Percentiles rank a stretch among this genome's conserved stretches.
Evolutionary conservation across 345 rosid genomes (phyloP).

Genomic region (Gossypium arboreum): DNA sequence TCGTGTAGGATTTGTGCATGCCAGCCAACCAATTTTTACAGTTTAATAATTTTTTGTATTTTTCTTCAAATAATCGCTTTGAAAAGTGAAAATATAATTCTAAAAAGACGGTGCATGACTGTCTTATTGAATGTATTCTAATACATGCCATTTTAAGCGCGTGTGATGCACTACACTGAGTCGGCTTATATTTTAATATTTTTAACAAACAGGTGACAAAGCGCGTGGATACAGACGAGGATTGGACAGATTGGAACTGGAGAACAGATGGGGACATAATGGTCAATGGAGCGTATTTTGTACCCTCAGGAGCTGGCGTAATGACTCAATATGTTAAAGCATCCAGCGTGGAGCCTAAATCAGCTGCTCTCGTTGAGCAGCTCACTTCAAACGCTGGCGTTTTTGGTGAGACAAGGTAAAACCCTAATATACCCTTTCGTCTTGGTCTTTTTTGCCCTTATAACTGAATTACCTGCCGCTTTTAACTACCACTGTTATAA

Average conservation of each 20-base stretch:
- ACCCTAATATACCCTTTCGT: background rate
- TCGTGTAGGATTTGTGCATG: background rate
- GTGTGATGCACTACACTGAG: background rate
- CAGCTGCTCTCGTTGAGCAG: slow-evolving; percentile 55
- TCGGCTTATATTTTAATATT: background rate
- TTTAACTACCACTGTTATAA: background rate
- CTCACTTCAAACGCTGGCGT: slow-evolving; percentile 84
- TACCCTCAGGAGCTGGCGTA: slow-evolving; percentile 80
- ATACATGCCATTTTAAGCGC: background rate
- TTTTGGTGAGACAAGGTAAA: slow-evolving; percentile 70
- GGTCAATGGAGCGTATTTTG: slow-evolving; percentile 87
- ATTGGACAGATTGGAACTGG: slow-evolving; percentile 94
- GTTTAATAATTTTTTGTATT: no score
- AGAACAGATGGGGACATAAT: slow-evolving; percentile 84
- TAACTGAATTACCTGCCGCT: slow-evolving; percentile 16
- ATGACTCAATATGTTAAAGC: slow-evolving; percentile 60
- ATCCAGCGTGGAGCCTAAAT: slow-evolving; percentile 72
- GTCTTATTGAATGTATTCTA: no score
- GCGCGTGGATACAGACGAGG: slow-evolving; percentile 78
- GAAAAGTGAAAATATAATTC: no score
- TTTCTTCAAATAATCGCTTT: no score
- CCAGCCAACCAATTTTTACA: no score
- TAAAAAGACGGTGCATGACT: no score
- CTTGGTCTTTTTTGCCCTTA: slow-evolving; percentile 9
- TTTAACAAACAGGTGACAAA: slow-evolving; percentile 64